Percentiles rank a stretch among this genome's conserved stretches.
Evolutionary conservation across 306 rosid species (phyloP).

Genomic region (Glycyrrhiza uralensis): DNA sequence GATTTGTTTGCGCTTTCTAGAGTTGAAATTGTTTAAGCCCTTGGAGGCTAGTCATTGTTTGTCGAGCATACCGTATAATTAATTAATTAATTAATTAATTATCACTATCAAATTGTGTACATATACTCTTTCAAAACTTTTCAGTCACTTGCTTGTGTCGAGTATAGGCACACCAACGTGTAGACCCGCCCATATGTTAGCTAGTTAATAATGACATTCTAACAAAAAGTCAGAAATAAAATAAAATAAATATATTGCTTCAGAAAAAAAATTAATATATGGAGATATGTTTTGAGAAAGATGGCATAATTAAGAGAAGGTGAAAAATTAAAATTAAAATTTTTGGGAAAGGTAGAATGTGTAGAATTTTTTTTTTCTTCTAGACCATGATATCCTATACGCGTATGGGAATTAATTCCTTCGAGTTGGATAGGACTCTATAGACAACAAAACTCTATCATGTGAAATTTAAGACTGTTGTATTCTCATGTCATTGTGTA

Average conservation of each 20-base stretch:
- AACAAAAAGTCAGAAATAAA: conserved; percentile 24
- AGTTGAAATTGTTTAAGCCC: conserved; percentile 39
- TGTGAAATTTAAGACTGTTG: no score
- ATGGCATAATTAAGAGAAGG: not conserved
- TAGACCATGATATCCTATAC: no score
- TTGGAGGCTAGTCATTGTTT: conserved; percentile 44
- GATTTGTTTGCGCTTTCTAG: conserved; percentile 28
- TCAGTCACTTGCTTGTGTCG: conserved; percentile 43
- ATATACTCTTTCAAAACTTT: conserved; percentile 29
- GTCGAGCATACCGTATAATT: conserved; percentile 50
- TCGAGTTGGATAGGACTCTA: no score
- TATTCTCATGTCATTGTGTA: no score
- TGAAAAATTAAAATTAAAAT: not conserved
- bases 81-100: not conserved
- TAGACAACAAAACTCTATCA: no score
- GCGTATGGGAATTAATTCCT: no score
- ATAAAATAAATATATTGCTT: not conserved
- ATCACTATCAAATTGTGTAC: conserved; percentile 28
- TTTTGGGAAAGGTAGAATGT: not conserved
- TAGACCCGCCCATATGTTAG: conserved; percentile 51
- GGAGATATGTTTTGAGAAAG: not conserved
- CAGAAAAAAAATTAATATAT: not conserved
- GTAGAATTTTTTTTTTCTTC: no score
- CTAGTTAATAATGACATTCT: conserved; percentile 53
- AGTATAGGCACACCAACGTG: conserved; percentile 59